Evolutionary conservation across 2,329 filamentous ascomycete genomes (phyloP).

Genomic region (Raffaelea arxii): DNA sequence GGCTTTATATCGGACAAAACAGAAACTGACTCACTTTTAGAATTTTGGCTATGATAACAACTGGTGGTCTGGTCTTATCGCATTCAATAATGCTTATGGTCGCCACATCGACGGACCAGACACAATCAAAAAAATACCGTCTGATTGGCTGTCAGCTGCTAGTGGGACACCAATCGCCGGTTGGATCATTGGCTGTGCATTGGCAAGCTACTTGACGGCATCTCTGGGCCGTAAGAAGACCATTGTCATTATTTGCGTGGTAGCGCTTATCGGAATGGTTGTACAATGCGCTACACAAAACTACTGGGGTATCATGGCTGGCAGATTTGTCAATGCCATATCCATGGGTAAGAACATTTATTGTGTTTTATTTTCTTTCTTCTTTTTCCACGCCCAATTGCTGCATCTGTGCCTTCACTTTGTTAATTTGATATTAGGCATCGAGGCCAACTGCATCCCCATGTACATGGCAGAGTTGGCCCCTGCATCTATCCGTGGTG

Average conservation of each 20-base stretch:
- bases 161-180: conserved; percentile 4
- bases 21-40: background rate
- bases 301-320: conserved; percentile 9
- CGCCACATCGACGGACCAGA: background rate
- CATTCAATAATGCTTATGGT: conserved; percentile 4
- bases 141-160: conserved; percentile 1
- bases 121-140: background rate
- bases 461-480: conserved; percentile 13
- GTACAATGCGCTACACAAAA: conserved; percentile 6
- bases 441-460: conserved; percentile 9
- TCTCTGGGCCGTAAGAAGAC: conserved; percentile 4
- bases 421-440: too few relatives aligned
- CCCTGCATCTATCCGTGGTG: conserved; percentile 9
- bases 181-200: conserved; percentile 4
- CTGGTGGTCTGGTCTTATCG: conserved; percentile 7
- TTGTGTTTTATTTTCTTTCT: background rate
- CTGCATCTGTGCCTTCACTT: too few relatives aligned
- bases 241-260: background rate
- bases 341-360: conserved; percentile 2
- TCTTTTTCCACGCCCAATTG: too few relatives aligned
- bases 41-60: conserved; percentile 9
- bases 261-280: conserved; percentile 5
- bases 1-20: too few relatives aligned
- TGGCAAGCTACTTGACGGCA: background rate
- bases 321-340: conserved; percentile 5